Percentiles rank a stretch among this genome's conserved stretches.
Conservation (phyloP, 306 rosid species). For the Quercus variabilis region DNA sequence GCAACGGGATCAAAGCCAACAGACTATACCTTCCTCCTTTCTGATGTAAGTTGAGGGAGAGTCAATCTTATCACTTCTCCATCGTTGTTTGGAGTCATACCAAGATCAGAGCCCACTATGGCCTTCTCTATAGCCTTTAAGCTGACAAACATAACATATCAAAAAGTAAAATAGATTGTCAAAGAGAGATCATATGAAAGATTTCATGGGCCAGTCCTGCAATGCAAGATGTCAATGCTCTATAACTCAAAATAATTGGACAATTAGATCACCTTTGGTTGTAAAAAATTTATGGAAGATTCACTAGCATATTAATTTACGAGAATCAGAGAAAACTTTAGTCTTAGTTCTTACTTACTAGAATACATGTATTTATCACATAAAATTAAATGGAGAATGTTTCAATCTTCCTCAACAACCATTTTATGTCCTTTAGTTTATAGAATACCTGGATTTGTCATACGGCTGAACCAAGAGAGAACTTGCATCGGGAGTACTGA, state of each 20-base stretch:
- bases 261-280: not conserved
- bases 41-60: conserved; percentile 84
- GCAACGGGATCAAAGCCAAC: conserved; percentile 14
- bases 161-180: conserved; percentile 16
- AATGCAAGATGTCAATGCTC: not conserved
- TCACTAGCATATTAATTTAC: not conserved
- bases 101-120: conserved; percentile 78
- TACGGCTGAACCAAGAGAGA: conserved; percentile 87
- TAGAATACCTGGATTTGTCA: conserved; percentile 83
- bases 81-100: conserved; percentile 94
- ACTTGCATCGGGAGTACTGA: conserved; percentile 85
- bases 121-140: conserved; percentile 96
- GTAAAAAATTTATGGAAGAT: not conserved
- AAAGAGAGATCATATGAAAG: not conserved
- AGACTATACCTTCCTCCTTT: conserved; percentile 81
- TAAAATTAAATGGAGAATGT: conserved; percentile 14
- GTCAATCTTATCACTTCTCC: conserved; percentile 81
- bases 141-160: conserved; percentile 42
- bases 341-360: not conserved
- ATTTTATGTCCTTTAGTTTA: conserved; percentile 14
- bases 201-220: conserved; percentile 13
- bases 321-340: not conserved
- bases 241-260: not conserved
- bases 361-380: not conserved
- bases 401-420: not conserved